These are phyloP conservation scores for Tolypocladium nubicola DNA, from an alignment of 2,329 filamentous ascomycete genomes.

Conservation along the genomic window DNA sequence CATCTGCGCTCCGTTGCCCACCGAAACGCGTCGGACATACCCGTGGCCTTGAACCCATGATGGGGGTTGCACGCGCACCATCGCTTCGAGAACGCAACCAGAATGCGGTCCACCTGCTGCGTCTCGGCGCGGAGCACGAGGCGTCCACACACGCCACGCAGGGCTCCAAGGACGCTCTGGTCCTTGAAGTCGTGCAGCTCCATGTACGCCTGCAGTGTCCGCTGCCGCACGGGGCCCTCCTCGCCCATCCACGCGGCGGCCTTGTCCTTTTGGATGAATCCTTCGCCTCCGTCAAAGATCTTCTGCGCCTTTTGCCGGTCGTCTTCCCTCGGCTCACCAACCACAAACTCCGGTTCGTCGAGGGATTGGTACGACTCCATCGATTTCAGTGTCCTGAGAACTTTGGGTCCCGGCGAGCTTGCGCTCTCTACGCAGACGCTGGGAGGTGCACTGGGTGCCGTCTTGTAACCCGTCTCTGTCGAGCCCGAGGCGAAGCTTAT, in stretches of 20 bases:
- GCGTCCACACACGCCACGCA: slow-evolving; percentile 72
- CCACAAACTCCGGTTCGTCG: slow-evolving; percentile 47
- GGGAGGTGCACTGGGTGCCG: slow-evolving; percentile 29
- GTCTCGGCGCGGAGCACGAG: slow-evolving; percentile 83
- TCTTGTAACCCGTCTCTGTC: slow-evolving; percentile 28
- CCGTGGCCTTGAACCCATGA: slow-evolving; percentile 83
- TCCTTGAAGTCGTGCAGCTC: slow-evolving; percentile 79
- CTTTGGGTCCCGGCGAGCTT: slow-evolving; percentile 27
- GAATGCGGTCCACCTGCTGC: slow-evolving; percentile 89
- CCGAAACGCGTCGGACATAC: slow-evolving; percentile 38
- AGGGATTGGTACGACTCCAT: slow-evolving; percentile 29
- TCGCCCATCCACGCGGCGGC: slow-evolving; percentile 87
- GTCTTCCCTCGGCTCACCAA: slow-evolving; percentile 52
- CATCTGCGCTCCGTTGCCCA: neutral
- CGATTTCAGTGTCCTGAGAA: slow-evolving; percentile 17
- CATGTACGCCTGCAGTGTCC: slow-evolving; percentile 71
- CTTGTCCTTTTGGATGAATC: slow-evolving; percentile 66
- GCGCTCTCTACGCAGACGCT: slow-evolving; percentile 33
- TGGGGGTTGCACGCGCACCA: slow-evolving; percentile 92
- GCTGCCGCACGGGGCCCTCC: slow-evolving; percentile 46
- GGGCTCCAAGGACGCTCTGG: slow-evolving; percentile 65
- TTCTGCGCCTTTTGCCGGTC: slow-evolving; percentile 69
- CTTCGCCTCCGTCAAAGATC: slow-evolving; percentile 77
- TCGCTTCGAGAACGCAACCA: slow-evolving; percentile 77
- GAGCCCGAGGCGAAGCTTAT: slow-evolving; percentile 23